Evolutionary conservation across 73 alveolate species (phyloP), one percentile per base, ranked within the genome.

Genomic region (Paramecium bursaria): DNA sequence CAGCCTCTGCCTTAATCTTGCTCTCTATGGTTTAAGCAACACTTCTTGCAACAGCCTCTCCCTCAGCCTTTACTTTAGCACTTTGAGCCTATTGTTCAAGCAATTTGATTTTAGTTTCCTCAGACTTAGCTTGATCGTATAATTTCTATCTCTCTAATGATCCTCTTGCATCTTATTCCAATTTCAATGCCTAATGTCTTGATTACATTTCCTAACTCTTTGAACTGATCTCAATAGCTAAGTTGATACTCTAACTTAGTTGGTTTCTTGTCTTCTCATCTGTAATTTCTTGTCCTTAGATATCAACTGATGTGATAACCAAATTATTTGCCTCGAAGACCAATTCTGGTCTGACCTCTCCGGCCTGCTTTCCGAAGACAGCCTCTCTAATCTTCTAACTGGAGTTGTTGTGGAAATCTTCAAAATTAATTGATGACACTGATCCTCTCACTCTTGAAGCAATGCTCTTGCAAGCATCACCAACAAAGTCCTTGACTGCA

Each of bases 371-470:
- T 23, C 93, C 93, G 74, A 89, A 91, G 55, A 91, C 91, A 23
- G 90, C 89, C 17, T 75, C 90, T 52, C 85, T 50, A n/a, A 91
- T 91, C 42, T 89, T 86, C 3, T 82, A 90, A 14, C 90, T 61
- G 13, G 92, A 87, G 26, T 76, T 51, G 39, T 91, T 75, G 42
- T 91, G 94, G 91, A 91, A 91, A 17, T 85, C 88, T 42, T 92
- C 92, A 86, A 92, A 92, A 50, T 92, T 54, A 4, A 54, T 85
- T 0, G 90, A 85, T 35, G 94, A 86, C 0, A 86, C 95, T 0
- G 92, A 89, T 2, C 97, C 97, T 90, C 97, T 86, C 29, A 92
- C 90, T 87, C 97, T 90, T 4, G 95, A 90, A 5, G 97, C 94
- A 74, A 92, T 82, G 0, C 93, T 85, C 74, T 92, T 92, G 85